These are phyloP conservation scores for Angophora floribunda DNA, from an alignment of 345 rosid species.

Conservation along the genomic window DNA sequence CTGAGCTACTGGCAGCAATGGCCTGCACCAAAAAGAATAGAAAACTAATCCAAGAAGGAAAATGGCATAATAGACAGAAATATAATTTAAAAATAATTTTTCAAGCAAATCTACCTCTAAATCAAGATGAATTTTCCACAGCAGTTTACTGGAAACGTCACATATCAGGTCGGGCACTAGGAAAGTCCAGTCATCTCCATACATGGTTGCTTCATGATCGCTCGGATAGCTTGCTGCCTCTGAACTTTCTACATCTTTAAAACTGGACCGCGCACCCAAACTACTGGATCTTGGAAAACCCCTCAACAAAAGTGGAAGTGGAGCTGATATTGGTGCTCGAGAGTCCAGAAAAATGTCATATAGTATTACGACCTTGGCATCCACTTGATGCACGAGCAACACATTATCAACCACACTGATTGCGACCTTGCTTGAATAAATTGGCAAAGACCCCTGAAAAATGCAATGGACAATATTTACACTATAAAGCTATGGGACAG, in stretches of 20 bases:
- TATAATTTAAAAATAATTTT: neutral
- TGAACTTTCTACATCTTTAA: slow-evolving; percentile 39
- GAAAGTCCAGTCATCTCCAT: slow-evolving; percentile 89
- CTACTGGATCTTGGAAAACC: slow-evolving; percentile 47
- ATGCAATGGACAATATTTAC: neutral
- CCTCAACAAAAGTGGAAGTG: slow-evolving; percentile 84
- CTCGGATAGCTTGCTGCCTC: slow-evolving; percentile 28
- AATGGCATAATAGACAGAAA: neutral
- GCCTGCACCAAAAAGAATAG: slow-evolving; percentile 49
- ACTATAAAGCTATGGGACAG: neutral
- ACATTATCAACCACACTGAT: slow-evolving; percentile 88
- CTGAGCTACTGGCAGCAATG: slow-evolving; percentile 91
- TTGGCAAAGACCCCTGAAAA: slow-evolving; percentile 89
- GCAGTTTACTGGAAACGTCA: slow-evolving; percentile 54
- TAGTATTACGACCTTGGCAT: slow-evolving; percentile 90
- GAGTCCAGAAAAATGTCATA: slow-evolving; percentile 89
- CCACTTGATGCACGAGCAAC: slow-evolving; percentile 94
- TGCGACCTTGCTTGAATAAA: slow-evolving; percentile 81
- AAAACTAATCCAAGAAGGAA: neutral
- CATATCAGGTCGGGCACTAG: slow-evolving; percentile 86
- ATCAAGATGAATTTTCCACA: slow-evolving; percentile 92
- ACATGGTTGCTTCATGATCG: slow-evolving; percentile 43
- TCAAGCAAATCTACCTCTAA: slow-evolving; percentile 56
- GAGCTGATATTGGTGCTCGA: slow-evolving; percentile 97
- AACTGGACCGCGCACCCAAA: slow-evolving; percentile 32